These are phyloP conservation scores for Entomortierella beljakovae DNA, from an alignment of 192 early-diverging fungal species.

Conservation along the genomic window DNA sequence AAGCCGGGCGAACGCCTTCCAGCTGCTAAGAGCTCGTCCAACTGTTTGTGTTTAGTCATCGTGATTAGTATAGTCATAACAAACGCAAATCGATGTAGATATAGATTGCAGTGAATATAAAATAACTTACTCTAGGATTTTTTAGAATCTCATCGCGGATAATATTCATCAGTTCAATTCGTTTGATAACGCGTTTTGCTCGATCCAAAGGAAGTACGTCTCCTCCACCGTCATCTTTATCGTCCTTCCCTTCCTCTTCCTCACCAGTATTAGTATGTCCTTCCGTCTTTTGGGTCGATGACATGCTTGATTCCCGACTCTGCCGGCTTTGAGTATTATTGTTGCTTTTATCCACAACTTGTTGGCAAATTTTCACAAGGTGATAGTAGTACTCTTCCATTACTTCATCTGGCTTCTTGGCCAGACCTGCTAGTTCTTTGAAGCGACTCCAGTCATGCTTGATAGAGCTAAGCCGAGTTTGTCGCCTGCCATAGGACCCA, in stretches of 20 bases:
- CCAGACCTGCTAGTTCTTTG: conserved; percentile 74
- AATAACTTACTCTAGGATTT: conserved; percentile 48
- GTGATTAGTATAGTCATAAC: neutral
- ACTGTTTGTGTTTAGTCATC: conserved; percentile 10
- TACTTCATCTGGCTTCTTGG: conserved; percentile 73
- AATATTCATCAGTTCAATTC: conserved; percentile 75
- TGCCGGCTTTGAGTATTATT: conserved; percentile 51
- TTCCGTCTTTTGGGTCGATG: conserved; percentile 47
- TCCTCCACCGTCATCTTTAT: conserved; percentile 48
- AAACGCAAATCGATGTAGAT: neutral
- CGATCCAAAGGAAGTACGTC: conserved; percentile 72
- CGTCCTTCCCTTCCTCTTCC: conserved; percentile 38
- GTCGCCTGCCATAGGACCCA: conserved; percentile 2
- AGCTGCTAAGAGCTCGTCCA: conserved; percentile 56
- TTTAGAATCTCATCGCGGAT: conserved; percentile 72
- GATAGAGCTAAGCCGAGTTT: conserved; percentile 37
- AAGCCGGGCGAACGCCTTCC: conserved; percentile 64
- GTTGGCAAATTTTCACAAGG: conserved; percentile 68
- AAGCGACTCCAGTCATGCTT: conserved; percentile 72
- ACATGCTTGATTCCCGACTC: conserved; percentile 43
- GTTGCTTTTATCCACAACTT: conserved; percentile 59
- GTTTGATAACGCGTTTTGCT: conserved; percentile 75
- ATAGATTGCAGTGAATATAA: neutral
- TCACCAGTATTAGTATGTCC: conserved; percentile 29
- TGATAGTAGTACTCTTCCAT: conserved; percentile 73